phyloP scores from a whole-genome alignment of 306 rosid species.

The Cucurbita pepo region DNA sequence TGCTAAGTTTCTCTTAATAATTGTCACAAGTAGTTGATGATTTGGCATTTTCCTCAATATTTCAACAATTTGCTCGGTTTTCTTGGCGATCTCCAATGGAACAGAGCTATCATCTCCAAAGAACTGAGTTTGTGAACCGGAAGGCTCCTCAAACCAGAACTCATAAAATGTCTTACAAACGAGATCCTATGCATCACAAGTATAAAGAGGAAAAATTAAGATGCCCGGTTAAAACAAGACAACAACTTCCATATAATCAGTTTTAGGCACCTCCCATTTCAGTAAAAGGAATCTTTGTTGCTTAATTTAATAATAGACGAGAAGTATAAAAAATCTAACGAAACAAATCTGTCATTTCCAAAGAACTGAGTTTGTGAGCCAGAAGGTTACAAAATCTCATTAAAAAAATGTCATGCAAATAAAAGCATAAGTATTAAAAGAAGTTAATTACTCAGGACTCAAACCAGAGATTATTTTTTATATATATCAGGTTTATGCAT shows the following conservation, averaged over 20 bases:
- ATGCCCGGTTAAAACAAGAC: not conserved
- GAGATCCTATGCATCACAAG: conserved; percentile 49
- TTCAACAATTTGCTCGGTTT: conserved; percentile 91
- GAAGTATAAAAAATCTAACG: conserved; percentile 27
- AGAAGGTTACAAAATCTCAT: conserved; percentile 74
- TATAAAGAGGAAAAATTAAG: conserved; percentile 9
- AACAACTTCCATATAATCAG: not conserved
- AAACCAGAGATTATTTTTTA: not conserved
- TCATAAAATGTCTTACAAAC: conserved; percentile 95
- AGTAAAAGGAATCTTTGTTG: not conserved
- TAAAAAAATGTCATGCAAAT: conserved; percentile 72
- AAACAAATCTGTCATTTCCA: conserved; percentile 71
- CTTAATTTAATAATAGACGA: not conserved
- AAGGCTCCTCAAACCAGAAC: conserved; percentile 97
- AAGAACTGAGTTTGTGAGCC: conserved; percentile 40
- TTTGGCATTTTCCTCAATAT: conserved; percentile 74
- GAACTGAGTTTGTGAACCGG: conserved; percentile 45
- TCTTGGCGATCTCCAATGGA: conserved; percentile 76
- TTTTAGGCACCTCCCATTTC: not conserved
- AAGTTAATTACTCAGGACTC: not conserved
- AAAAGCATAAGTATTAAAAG: conserved; percentile 18
- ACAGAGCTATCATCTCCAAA: conserved; percentile 81
- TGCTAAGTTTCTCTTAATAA: conserved; percentile 79
- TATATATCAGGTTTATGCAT: not conserved
- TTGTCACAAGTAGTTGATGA: conserved; percentile 68